phyloP scores from a whole-genome alignment of 78 protist genomes.

The Dictyostelium brefeldianum region DNA sequence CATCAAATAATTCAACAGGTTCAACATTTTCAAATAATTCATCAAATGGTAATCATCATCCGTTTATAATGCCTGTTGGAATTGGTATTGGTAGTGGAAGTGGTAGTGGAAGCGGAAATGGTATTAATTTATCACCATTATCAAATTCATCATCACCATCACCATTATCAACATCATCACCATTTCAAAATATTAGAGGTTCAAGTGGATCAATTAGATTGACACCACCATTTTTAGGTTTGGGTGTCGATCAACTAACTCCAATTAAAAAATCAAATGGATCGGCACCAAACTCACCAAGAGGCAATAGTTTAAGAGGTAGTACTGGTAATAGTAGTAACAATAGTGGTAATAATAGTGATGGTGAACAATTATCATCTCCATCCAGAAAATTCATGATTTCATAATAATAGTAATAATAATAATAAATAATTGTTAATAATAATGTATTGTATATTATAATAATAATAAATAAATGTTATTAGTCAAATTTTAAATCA shows the following conservation, averaged over 20 bases:
- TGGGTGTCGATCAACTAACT: neutral
- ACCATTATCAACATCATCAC: neutral
- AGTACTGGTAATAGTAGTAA: neutral
- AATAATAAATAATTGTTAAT: no score
- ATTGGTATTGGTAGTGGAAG: no score
- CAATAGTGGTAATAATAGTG: slow-evolving; percentile 15
- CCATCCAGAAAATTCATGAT: slow-evolving; percentile 5
- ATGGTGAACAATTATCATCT: neutral
- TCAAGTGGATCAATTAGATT: neutral
- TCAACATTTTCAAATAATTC: neutral
- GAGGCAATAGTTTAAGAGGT: slow-evolving; percentile 7
- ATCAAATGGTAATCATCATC: neutral
- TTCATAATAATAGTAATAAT: neutral
- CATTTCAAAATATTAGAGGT: neutral
- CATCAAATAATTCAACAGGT: neutral
- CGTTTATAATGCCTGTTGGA: no score
- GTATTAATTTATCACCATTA: neutral
- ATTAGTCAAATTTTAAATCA: no score
- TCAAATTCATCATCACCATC: slow-evolving; percentile 12
- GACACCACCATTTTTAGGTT: slow-evolving; percentile 8
- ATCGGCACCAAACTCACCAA: neutral
- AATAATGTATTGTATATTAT: no score
- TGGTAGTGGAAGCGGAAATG: no score
- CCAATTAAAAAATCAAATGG: slow-evolving; percentile 12
- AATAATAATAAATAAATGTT: no score